Percentiles rank a stretch among this genome's conserved stretches.
Evolutionary conservation across 2,329 filamentous ascomycete species (phyloP).

Genomic region (Ophiostoma sp.): DNA sequence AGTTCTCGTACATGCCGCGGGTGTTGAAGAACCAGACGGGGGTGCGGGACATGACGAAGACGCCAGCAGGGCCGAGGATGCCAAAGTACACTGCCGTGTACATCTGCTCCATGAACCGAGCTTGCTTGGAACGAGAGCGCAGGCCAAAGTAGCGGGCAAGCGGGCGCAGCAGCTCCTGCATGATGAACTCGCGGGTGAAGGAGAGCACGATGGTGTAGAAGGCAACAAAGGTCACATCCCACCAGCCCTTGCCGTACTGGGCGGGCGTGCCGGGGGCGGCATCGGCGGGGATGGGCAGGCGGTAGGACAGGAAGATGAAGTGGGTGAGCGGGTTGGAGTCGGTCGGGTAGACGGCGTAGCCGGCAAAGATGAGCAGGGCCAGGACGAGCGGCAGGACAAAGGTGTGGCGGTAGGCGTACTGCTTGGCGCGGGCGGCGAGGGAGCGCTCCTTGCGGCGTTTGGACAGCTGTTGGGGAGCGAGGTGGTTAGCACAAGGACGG

Average conservation of each 20-base stretch:
- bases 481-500: no score
- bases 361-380: constrained; percentile 54
- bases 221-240: constrained; percentile 77
- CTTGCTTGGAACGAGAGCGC: constrained; percentile 67
- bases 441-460: constrained; percentile 53
- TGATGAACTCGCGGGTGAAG: constrained; percentile 92
- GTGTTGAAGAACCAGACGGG: constrained; percentile 96
- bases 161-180: constrained; percentile 81
- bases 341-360: constrained; percentile 71
- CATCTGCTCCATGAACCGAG: constrained; percentile 91
- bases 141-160: constrained; percentile 66
- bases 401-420: constrained; percentile 51
- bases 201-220: constrained; percentile 89
- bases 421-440: constrained; percentile 49
- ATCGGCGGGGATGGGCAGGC: constrained; percentile 49
- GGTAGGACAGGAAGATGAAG: constrained; percentile 89
- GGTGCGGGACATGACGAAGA: constrained; percentile 88
- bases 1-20: constrained; percentile 79
- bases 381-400: constrained; percentile 64
- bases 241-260: constrained; percentile 84
- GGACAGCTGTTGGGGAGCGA: constrained; percentile 38
- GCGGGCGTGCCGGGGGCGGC: constrained; percentile 40
- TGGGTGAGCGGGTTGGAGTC: constrained; percentile 71
- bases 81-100: constrained; percentile 91
- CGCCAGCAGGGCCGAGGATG: constrained; percentile 71